A percentile compares a stretch with the other conserved stretches of the same genome.
Evolutionary conservation across 768 basidiomycete genomes (phyloP).

Genomic region (Tylopilus rubrobrunneus): DNA sequence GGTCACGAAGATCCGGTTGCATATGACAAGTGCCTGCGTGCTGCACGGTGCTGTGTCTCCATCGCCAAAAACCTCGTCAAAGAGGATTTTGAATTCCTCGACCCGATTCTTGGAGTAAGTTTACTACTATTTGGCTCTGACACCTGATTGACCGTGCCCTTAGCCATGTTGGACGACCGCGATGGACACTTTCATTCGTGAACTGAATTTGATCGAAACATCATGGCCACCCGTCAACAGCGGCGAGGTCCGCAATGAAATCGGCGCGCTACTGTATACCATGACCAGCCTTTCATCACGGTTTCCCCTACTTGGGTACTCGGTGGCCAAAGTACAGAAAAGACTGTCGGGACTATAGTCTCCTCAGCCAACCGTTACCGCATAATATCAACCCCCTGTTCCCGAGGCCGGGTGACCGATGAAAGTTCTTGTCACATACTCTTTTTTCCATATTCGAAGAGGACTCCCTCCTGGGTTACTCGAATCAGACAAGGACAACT

Average conservation of each 20-base stretch:
- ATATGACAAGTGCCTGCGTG: conserved; percentile 63
- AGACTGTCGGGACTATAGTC: conserved; percentile 28
- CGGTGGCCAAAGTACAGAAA: conserved; percentile 31
- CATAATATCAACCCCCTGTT: background rate
- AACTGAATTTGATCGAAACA: conserved; percentile 58
- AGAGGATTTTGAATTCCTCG: conserved; percentile 65
- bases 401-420: background rate
- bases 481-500: conserved; percentile 9
- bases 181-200: conserved; percentile 62
- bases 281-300: conserved; percentile 57
- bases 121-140: background rate
- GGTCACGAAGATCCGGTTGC: conserved; percentile 55
- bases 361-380: conserved; percentile 1
- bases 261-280: conserved; percentile 57
- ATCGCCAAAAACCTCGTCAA: conserved; percentile 63
- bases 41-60: conserved; percentile 56
- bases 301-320: conserved; percentile 52
- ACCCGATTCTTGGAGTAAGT: conserved; percentile 74
- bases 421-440: background rate
- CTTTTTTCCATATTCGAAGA: conserved; percentile 1
- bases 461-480: conserved; percentile 3
- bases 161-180: conserved; percentile 72
- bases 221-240: conserved; percentile 60
- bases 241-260: conserved; percentile 58
- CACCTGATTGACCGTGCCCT: conserved; percentile 4